A percentile compares a stretch with the other conserved stretches of the same genome.
Conservation (phyloP, 2,329 filamentous ascomycete species). For the Sporothrix globosa region DNA sequence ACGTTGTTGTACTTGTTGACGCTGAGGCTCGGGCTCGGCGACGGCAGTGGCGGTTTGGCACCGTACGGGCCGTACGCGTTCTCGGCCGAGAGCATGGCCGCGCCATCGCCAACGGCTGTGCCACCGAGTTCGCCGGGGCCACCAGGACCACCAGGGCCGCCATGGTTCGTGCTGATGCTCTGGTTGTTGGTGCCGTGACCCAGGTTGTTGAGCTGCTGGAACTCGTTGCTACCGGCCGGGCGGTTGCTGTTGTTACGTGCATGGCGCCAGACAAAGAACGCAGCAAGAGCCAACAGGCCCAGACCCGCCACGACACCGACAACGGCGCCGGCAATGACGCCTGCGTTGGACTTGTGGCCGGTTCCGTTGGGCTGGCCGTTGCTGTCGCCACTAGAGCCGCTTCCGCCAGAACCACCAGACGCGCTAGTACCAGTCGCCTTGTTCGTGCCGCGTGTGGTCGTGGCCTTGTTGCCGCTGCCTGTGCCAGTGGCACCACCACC, state of each 20-base stretch:
- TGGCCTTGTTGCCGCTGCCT: conserved; percentile 3
- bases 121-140: conserved; percentile 43
- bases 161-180: conserved; percentile 11
- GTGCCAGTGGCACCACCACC: conserved; percentile 26
- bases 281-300: conserved; percentile 41
- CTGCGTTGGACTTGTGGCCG: conserved; percentile 38
- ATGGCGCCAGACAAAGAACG: conserved; percentile 45
- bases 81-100: conserved; percentile 30
- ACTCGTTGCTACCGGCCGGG: background rate
- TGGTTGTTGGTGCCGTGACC: conserved; percentile 31
- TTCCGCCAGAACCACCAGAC: conserved; percentile 16
- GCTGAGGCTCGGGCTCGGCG: conserved; percentile 42
- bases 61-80: background rate
- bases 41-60: conserved; percentile 33
- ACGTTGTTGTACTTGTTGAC: conserved; percentile 35
- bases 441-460: background rate
- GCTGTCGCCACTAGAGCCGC: background rate
- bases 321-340: conserved; percentile 45
- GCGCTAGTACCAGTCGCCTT: conserved; percentile 2
- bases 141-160: background rate
- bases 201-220: conserved; percentile 34
- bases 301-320: conserved; percentile 44
- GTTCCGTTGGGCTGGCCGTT: conserved; percentile 19
- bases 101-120: conserved; percentile 34
- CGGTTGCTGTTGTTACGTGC: conserved; percentile 39